These are phyloP conservation scores for Cubamyces sp. DNA, from an alignment of 768 basidiomycete genomes.

Conservation along the genomic window DNA sequence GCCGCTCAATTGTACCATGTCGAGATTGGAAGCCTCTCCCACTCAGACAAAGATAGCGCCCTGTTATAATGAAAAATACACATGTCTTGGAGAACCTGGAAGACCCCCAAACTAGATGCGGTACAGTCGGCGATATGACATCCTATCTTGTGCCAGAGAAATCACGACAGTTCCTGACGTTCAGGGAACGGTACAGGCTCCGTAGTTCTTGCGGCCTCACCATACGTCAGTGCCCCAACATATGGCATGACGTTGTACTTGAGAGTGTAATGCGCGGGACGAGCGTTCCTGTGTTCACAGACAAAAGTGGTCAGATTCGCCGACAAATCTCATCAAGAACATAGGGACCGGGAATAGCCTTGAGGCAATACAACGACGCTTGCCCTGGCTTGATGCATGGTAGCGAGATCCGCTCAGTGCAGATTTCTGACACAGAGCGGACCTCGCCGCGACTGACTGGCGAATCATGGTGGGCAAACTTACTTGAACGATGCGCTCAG, in stretches of 20 bases:
- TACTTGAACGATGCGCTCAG: slow-evolving; percentile 75
- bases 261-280: slow-evolving; percentile 69
- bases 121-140: slow-evolving; percentile 6
- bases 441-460: not conserved
- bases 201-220: slow-evolving; percentile 61
- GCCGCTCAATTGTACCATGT: slow-evolving; percentile 9
- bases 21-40: slow-evolving; percentile 7
- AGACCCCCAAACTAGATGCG: slow-evolving; percentile 6
- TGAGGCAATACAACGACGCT: no score
- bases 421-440: not conserved
- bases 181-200: slow-evolving; percentile 41
- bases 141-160: not conserved
- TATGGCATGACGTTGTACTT: slow-evolving; percentile 93
- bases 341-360: no score
- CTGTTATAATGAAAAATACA: slow-evolving; percentile 14
- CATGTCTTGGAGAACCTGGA: slow-evolving; percentile 7
- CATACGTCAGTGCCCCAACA: slow-evolving; percentile 79
- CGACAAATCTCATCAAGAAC: slow-evolving; percentile 1
- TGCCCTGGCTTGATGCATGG: no score
- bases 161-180: slow-evolving; percentile 27
- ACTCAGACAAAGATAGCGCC: slow-evolving; percentile 15
- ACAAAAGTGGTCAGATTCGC: slow-evolving; percentile 26
- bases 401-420: no score
- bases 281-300: slow-evolving; percentile 53
- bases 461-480: slow-evolving; percentile 36